Percentiles rank a stretch among this genome's conserved stretches.
These are phyloP conservation scores for Porodaedalea pini DNA, from an alignment of 1,284 basidiomycete species.

Conservation along the genomic window DNA sequence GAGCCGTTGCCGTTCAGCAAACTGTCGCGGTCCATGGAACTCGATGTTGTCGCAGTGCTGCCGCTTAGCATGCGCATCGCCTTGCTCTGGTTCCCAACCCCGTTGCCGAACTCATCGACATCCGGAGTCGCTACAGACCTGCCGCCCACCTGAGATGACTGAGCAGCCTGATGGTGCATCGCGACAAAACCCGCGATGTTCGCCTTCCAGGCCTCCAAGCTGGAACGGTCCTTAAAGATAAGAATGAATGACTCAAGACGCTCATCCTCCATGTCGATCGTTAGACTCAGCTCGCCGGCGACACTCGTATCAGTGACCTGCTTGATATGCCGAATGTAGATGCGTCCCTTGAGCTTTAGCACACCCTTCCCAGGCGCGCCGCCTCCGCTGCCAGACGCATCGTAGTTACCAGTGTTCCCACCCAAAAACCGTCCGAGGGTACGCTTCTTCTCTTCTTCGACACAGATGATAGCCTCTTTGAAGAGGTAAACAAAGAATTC, in stretches of 20 bases:
- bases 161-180: slow-evolving; percentile 51
- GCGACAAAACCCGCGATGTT: slow-evolving; percentile 75
- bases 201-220: slow-evolving; percentile 82
- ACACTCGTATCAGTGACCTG: slow-evolving; percentile 77
- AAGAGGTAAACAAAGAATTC: slow-evolving; percentile 96
- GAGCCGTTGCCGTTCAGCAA: slow-evolving; percentile 55
- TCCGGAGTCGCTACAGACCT: slow-evolving; percentile 41
- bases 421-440: slow-evolving; percentile 64
- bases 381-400: slow-evolving; percentile 28
- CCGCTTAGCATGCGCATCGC: slow-evolving; percentile 76
- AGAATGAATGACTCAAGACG: slow-evolving; percentile 90
- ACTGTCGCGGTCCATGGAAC: slow-evolving; percentile 56
- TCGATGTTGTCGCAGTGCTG: slow-evolving; percentile 62
- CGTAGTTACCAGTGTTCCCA: slow-evolving; percentile 38
- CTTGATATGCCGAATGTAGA: slow-evolving; percentile 91
- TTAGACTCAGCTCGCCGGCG: slow-evolving; percentile 80
- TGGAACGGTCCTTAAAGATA: slow-evolving; percentile 87
- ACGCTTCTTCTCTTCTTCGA: slow-evolving; percentile 89
- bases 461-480: slow-evolving; percentile 94
- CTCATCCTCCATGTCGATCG: slow-evolving; percentile 95
- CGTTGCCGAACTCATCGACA: slow-evolving; percentile 67
- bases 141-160: slow-evolving; percentile 25
- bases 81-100: slow-evolving; percentile 50
- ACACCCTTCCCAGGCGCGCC: slow-evolving; percentile 61
- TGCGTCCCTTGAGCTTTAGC: slow-evolving; percentile 88